Percentiles rank a stretch among this genome's conserved stretches.
Evolutionary conservation across 2,329 filamentous ascomycete species (phyloP).

Genomic region (Diatrype stigma): DNA sequence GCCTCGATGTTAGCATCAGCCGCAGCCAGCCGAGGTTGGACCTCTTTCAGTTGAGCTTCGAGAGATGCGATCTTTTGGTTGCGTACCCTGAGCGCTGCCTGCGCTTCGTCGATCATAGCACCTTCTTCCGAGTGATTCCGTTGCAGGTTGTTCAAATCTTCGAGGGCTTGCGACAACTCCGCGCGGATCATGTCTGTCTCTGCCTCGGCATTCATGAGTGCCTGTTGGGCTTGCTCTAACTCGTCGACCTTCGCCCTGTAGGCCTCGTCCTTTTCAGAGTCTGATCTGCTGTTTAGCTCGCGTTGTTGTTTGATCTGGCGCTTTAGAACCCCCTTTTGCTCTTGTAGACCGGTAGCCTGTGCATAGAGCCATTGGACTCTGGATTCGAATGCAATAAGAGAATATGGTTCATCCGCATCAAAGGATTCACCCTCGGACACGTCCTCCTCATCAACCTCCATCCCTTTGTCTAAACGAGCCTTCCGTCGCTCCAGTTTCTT

Average conservation of each 20-base stretch:
- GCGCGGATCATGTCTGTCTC: constrained; percentile 37
- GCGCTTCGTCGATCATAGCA: constrained; percentile 30
- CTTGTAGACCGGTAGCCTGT: constrained; percentile 71
- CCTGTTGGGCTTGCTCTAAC: constrained; percentile 39
- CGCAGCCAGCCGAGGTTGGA: constrained; percentile 31
- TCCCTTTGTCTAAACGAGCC: constrained; percentile 51
- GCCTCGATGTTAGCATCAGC: constrained; percentile 34
- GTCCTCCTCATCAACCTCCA: constrained; percentile 56
- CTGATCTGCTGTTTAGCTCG: constrained; percentile 84
- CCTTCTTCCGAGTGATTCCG: constrained; percentile 29
- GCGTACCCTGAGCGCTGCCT: constrained; percentile 39
- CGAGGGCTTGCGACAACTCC: constrained; percentile 45
- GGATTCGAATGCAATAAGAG: constrained; percentile 68
- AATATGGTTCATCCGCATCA: constrained; percentile 59
- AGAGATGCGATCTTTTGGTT: constrained; percentile 40
- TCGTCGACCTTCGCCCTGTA: constrained; percentile 56
- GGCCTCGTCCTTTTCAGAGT: constrained; percentile 64
- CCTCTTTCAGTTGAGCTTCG: constrained; percentile 37
- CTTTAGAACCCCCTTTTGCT: constrained; percentile 85
- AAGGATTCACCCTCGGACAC: constrained; percentile 59
- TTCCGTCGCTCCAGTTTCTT: constrained; percentile 50
- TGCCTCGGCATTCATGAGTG: constrained; percentile 26
- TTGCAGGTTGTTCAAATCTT: constrained; percentile 42
- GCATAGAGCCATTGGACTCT: constrained; percentile 77
- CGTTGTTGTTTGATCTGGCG: constrained; percentile 94